These are phyloP conservation scores for Lyophyllum atratum DNA, from an alignment of 768 basidiomycete genomes.

Conservation along the genomic window DNA sequence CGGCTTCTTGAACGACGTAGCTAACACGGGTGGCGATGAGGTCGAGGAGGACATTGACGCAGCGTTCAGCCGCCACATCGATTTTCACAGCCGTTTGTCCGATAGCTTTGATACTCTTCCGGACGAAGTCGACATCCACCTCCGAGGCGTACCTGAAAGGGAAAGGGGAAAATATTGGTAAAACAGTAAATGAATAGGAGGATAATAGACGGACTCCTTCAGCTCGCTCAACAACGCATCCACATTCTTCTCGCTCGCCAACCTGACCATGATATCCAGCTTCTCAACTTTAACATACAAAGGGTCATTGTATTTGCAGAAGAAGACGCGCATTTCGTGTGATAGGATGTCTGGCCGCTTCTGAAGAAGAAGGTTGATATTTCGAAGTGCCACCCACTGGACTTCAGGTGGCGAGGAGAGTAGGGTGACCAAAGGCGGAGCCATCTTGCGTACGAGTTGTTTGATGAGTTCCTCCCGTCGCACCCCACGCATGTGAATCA, in stretches of 20 bases:
- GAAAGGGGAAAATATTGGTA: background rate
- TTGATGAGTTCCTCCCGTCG: conserved; percentile 81
- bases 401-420: conserved; percentile 96
- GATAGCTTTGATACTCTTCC: conserved; percentile 93
- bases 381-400: conserved; percentile 97
- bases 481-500: conserved; percentile 93
- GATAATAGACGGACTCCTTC: conserved; percentile 71
- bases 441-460: conserved; percentile 93
- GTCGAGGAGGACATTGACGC: conserved; percentile 91
- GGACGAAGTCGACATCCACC: conserved; percentile 97
- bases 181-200: conserved; percentile 1
- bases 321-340: conserved; percentile 98
- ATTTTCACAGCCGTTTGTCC: conserved; percentile 97
- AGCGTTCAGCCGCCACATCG: conserved; percentile 88
- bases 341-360: conserved; percentile 87
- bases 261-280: conserved; percentile 95
- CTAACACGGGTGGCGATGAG: conserved; percentile 91
- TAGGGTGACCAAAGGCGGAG: conserved; percentile 92
- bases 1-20: conserved; percentile 97
- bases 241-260: conserved; percentile 89
- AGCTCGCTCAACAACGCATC: conserved; percentile 94
- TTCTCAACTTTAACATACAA: conserved; percentile 99
- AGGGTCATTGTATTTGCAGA: conserved; percentile 99
- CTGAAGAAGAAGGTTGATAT: conserved; percentile 95
- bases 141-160: conserved; percentile 85